Evolutionary conservation across 1,284 basidiomycete species (phyloP), one percentile per base, ranked within the genome.

Genomic region (Entoloma clypeatum): DNA sequence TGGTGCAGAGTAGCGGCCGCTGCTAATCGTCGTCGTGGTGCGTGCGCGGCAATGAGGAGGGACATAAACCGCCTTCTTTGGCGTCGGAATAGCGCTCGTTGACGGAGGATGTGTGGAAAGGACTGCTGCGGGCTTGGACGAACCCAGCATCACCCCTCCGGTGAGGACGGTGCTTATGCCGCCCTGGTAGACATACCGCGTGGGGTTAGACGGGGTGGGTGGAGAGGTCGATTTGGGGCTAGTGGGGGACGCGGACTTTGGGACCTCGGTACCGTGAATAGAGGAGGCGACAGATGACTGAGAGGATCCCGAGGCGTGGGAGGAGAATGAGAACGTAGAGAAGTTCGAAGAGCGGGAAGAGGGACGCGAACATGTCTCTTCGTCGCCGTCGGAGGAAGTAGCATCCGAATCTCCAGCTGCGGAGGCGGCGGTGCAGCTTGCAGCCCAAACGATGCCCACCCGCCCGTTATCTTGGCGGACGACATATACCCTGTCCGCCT

Each of bases 91-190:
- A n/a, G n/a, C n/a, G n/a, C n/a, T n/a, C n/a, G n/a, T n/a, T n/a
- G n/a, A n/a, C n/a, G n/a, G n/a, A n/a, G n/a, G n/a, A n/a, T n/a
- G n/a, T n/a, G n/a, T n/a, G n/a, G n/a, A n/a, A n/a, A n/a, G n/a
- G n/a, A n/a, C n/a, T n/a, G n/a, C n/a, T n/a, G n/a, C n/a, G n/a
- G n/a, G n/a, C n/a, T n/a, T n/a, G n/a, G n/a, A n/a, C 3, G 34
- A 16, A 28, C 83, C 83, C 41, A 88, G 81, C 85, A 88, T 88
- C 49, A 87, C 85, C 44, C 85, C 85, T 32, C 85, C 85, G 9
- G 82, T 84, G 44, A 88, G 72, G 39, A 86, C 82, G 25, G 81
- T 85, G 49, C 85, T 88, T 66, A 84, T 82, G 47, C 86, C 85
- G 44, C 84, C 85, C 51, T 84, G 81, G 57, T 88, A 88, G 53